Evolutionary conservation across 345 rosid species (phyloP).

Genomic region (Hibiscus tridactylites): DNA sequence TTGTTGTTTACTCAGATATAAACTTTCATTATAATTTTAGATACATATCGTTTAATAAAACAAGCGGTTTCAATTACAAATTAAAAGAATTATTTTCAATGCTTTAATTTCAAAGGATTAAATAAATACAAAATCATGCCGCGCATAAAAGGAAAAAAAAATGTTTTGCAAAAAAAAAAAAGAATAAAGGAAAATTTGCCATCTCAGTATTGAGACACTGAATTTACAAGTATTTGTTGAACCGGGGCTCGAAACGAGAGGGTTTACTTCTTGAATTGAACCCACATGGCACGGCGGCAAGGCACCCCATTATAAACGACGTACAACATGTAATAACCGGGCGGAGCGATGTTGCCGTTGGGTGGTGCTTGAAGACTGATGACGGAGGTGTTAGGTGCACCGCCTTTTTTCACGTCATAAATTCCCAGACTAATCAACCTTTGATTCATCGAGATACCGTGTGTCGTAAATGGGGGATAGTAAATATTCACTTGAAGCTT

Average conservation of each 20-base stretch:
- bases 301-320: constrained; percentile 32
- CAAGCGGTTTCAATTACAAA: too few relatives aligned
- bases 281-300: constrained; percentile 25
- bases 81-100: too few relatives aligned
- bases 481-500: constrained; percentile 36
- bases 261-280: constrained; percentile 20
- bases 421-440: constrained; percentile 23
- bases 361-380: constrained; percentile 19
- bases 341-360: constrained; percentile 29
- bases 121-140: too few relatives aligned
- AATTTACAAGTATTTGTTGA: not conserved
- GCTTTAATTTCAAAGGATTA: too few relatives aligned
- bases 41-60: too few relatives aligned
- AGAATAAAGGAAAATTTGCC: not conserved
- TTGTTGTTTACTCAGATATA: too few relatives aligned
- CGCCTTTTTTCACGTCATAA: not conserved
- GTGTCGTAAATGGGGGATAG: constrained; percentile 63
- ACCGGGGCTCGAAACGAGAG: not conserved
- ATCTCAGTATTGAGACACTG: not conserved
- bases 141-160: not conserved
- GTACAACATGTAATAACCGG: constrained; percentile 34
- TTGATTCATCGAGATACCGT: constrained; percentile 61
- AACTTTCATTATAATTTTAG: too few relatives aligned
- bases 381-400: not conserved
- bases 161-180: not conserved